phyloP scores from a whole-genome alignment of 495 filamentous ascomycete genomes.

The Penicillium macrosclerotiorum region DNA sequence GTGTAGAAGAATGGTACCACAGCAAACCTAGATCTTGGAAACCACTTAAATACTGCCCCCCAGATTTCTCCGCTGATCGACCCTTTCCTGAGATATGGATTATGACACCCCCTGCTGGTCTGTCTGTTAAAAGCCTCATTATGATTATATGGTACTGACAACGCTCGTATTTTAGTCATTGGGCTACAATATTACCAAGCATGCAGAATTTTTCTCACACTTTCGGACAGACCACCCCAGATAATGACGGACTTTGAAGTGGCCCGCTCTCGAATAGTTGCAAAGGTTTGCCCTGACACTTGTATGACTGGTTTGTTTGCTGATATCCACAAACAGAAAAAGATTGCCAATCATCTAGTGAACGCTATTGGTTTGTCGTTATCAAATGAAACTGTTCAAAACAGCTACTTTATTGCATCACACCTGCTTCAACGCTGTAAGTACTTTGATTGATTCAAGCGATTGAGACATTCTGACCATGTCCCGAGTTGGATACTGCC shows the following conservation, averaged over 20 bases:
- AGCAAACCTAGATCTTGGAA: constrained; percentile 35
- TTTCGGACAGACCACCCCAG: constrained; percentile 25
- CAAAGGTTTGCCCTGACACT: constrained; percentile 17
- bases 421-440: constrained; percentile 39
- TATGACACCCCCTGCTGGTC: constrained; percentile 37
- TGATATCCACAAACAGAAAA: constrained; percentile 17
- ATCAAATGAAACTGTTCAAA: constrained; percentile 41
- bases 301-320: neutral
- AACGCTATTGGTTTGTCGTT: constrained; percentile 35
- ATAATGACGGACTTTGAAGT: constrained; percentile 27
- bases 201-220: constrained; percentile 30
- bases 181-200: constrained; percentile 40
- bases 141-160: too few species aligned
- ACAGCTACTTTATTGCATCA: constrained; percentile 39
- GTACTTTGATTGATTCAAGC: constrained; percentile 1
- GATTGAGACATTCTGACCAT: neutral
- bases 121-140: neutral
- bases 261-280: constrained; percentile 22
- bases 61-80: constrained; percentile 19
- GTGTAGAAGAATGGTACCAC: constrained; percentile 32
- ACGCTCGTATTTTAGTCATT: constrained; percentile 20
- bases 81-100: constrained; percentile 43
- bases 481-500: constrained; percentile 31
- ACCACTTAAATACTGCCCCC: constrained; percentile 31
- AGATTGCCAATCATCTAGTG: constrained; percentile 29